phyloP scores from a whole-genome alignment of 495 filamentous ascomycete species.

The Neurospora sp. region DNA sequence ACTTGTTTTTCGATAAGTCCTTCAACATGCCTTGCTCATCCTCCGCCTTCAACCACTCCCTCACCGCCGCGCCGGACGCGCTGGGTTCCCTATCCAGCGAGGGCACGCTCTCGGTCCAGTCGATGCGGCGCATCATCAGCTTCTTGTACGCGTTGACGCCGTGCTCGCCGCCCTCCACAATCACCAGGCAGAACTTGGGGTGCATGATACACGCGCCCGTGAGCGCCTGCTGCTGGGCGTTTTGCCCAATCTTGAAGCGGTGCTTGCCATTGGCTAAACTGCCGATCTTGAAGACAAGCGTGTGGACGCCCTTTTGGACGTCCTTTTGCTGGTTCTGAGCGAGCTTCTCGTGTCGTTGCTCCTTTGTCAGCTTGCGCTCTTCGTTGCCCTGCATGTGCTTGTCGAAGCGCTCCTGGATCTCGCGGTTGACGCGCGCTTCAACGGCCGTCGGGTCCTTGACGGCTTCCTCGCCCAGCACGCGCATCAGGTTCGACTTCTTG shows the following conservation, averaged over 20 bases:
- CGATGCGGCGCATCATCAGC: conserved; percentile 82
- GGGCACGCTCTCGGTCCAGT: conserved; percentile 83
- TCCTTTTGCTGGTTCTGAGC: conserved; percentile 77
- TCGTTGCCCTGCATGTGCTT: conserved; percentile 73
- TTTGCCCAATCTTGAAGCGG: conserved; percentile 84
- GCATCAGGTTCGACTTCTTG: conserved; percentile 93
- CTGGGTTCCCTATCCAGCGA: conserved; percentile 47
- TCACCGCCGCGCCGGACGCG: conserved; percentile 30
- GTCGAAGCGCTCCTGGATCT: conserved; percentile 75
- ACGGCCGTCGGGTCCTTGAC: conserved; percentile 97
- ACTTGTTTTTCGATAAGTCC: conserved; percentile 71
- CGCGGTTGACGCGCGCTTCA: conserved; percentile 81
- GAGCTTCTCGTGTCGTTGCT: conserved; percentile 79
- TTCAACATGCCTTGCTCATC: conserved; percentile 71
- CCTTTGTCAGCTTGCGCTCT: conserved; percentile 82
- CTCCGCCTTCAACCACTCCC: conserved; percentile 64
- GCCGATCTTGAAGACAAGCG: conserved; percentile 81
- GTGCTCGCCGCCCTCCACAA: conserved; percentile 83
- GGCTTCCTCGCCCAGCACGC: conserved; percentile 91
- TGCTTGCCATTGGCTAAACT: conserved; percentile 82
- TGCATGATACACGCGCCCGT: conserved; percentile 84
- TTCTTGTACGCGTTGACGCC: conserved; percentile 71
- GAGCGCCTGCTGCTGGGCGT: conserved; percentile 76
- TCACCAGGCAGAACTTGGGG: conserved; percentile 75
- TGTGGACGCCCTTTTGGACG: conserved; percentile 68